A percentile compares a stretch with the other conserved stretches of the same genome.
Conservation (phyloP, 768 basidiomycete species). For the Hemileccinum rubropunctum region DNA sequence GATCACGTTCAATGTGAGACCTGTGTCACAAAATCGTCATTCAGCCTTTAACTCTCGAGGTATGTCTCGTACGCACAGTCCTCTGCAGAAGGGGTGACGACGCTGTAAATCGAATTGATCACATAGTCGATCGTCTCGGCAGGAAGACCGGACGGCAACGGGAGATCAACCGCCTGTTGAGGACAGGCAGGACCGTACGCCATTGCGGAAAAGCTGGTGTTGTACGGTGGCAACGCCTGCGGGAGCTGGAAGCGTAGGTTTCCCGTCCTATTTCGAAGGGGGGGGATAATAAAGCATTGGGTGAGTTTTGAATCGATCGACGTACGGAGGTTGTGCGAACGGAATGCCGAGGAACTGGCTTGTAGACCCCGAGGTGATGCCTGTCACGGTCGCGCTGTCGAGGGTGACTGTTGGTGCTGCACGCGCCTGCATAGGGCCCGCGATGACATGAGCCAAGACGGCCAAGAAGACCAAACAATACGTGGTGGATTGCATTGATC, state of each 20-base stretch:
- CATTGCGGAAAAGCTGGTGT: slow-evolving; percentile 3
- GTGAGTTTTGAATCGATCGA: not conserved
- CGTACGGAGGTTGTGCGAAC: slow-evolving; percentile 39
- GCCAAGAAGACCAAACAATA: not conserved
- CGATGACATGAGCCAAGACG: not conserved
- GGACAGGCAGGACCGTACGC: slow-evolving; percentile 8
- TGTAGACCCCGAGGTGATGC: slow-evolving; percentile 20
- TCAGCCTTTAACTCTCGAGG: no score
- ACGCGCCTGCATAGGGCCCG: not conserved
- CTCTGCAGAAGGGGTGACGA: slow-evolving; percentile 36
- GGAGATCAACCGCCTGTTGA: not conserved
- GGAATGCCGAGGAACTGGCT: slow-evolving; percentile 40
- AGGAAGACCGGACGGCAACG: slow-evolving; percentile 12
- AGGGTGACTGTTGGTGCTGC: slow-evolving; percentile 30
- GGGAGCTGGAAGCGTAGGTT: slow-evolving; percentile 38
- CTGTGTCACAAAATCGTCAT: no score
- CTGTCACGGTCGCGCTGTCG: slow-evolving; percentile 29
- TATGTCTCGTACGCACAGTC: slow-evolving; percentile 40
- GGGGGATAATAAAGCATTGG: no score
- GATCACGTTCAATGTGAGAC: no score
- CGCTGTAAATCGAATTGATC: slow-evolving; percentile 27
- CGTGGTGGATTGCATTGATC: not conserved
- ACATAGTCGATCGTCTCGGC: no score
- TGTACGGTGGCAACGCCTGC: no score
- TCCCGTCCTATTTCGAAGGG: slow-evolving; percentile 22